Evolutionary conservation across 2,329 filamentous ascomycete species (phyloP).

Genomic region (Didymella arachidicola): DNA sequence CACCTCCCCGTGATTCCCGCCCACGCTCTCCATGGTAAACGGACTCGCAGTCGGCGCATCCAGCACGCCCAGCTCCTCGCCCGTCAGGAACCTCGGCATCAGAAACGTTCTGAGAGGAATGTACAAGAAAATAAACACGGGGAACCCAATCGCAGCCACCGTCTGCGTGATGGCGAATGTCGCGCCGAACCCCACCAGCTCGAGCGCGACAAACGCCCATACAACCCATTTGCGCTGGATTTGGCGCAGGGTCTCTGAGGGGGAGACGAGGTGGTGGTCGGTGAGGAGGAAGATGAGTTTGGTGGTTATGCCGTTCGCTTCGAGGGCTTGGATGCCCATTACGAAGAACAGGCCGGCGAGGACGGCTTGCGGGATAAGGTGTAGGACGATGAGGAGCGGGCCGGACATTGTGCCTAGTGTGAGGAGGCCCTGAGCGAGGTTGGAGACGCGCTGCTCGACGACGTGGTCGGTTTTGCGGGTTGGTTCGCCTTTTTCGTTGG

Average conservation of each 20-base stretch:
- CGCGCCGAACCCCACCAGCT: constrained; percentile 60
- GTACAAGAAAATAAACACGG: constrained; percentile 63
- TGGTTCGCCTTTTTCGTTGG: constrained; percentile 54
- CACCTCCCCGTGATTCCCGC: constrained; percentile 54
- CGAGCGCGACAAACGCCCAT: constrained; percentile 59
- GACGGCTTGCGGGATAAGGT: constrained; percentile 63
- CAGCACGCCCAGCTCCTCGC: constrained; percentile 58
- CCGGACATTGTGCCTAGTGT: constrained; percentile 66
- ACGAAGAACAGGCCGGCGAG: constrained; percentile 67
- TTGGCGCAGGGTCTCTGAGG: constrained; percentile 56
- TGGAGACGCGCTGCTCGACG: constrained; percentile 61
- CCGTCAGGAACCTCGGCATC: constrained; percentile 60
- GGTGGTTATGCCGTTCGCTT: constrained; percentile 61
- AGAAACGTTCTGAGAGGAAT: constrained; percentile 62
- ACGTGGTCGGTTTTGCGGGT: constrained; percentile 57
- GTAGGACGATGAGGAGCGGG: constrained; percentile 61
- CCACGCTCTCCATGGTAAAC: constrained; percentile 62
- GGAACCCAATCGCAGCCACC: constrained; percentile 67
- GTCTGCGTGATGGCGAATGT: constrained; percentile 68
- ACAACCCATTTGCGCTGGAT: constrained; percentile 57
- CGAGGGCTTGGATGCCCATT: constrained; percentile 62
- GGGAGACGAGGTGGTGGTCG: constrained; percentile 58
- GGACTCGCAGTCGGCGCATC: constrained; percentile 64
- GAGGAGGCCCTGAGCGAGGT: constrained; percentile 63
- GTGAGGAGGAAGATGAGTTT: constrained; percentile 60